phyloP scores from a whole-genome alignment of 352 stramenopile species.

The Phytophthora pisi region DNA sequence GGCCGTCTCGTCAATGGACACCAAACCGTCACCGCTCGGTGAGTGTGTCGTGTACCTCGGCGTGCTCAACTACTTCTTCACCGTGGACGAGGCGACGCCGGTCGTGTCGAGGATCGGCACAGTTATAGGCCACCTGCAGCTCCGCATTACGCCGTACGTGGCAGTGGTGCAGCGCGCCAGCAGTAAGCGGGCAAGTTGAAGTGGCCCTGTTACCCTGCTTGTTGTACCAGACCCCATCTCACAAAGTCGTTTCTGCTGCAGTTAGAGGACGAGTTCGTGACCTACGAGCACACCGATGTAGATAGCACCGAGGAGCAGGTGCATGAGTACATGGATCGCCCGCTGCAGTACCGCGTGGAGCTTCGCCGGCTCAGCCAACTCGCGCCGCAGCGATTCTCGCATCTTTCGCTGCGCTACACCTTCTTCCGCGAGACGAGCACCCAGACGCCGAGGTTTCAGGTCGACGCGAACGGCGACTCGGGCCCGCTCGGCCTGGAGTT shows the following conservation, averaged over 20 bases:
- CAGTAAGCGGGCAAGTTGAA: conserved; percentile 38
- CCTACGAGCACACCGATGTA: conserved; percentile 36
- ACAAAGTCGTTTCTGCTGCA: conserved; percentile 8
- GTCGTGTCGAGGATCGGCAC: conserved; percentile 63
- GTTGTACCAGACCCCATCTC: not conserved
- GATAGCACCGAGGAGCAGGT: conserved; percentile 58
- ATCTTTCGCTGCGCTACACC: conserved; percentile 47
- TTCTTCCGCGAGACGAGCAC: conserved; percentile 48
- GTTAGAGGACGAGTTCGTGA: conserved; percentile 35
- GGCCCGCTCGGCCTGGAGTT: conserved; percentile 30
- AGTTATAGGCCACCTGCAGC: conserved; percentile 39
- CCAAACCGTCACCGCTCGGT: conserved; percentile 41
- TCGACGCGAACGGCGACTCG: conserved; percentile 15
- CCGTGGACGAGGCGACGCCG: conserved; percentile 45
- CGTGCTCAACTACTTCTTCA: conserved; percentile 70
- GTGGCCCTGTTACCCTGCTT: conserved; percentile 7
- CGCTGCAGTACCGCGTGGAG: conserved; percentile 51
- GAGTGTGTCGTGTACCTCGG: conserved; percentile 64
- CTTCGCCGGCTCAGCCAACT: conserved; percentile 34
- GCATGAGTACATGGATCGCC: conserved; percentile 56
- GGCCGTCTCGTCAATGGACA: conserved; percentile 1
- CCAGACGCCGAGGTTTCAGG: conserved; percentile 30
- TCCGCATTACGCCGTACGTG: conserved; percentile 54
- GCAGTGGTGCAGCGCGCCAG: conserved; percentile 9
- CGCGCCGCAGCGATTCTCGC: conserved; percentile 40